These are phyloP conservation scores for Coemansia sp. DNA, from an alignment of 192 early-diverging fungal genomes.

Conservation along the genomic window DNA sequence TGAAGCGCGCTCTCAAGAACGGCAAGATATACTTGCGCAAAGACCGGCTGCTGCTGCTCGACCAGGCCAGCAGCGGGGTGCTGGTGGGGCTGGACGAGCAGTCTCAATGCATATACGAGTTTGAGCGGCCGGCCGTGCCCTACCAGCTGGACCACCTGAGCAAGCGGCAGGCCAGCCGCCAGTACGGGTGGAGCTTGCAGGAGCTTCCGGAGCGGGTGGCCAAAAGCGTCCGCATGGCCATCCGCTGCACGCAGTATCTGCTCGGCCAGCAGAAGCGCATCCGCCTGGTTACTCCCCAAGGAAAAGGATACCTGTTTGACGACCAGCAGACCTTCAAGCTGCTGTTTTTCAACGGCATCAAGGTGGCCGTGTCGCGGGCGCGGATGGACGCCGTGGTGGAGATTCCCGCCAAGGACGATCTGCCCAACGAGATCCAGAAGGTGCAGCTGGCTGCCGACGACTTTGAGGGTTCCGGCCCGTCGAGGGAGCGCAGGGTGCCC, in stretches of 20 bases:
- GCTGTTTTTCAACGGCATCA: conserved; percentile 63
- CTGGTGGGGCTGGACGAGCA: conserved; percentile 22
- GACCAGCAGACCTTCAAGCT: conserved; percentile 64
- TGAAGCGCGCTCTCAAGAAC: conserved; percentile 36
- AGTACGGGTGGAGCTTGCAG: conserved; percentile 21
- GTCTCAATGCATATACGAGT: conserved; percentile 14
- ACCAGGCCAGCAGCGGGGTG: conserved; percentile 11
- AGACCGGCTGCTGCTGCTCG: conserved; percentile 31
- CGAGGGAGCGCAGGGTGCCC: conserved; percentile 15
- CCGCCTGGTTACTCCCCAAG: conserved; percentile 68
- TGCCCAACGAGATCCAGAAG: conserved; percentile 52
- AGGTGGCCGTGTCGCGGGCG: conserved; percentile 43
- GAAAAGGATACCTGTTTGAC: conserved; percentile 65
- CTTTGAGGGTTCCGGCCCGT: not conserved
- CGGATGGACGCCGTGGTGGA: conserved; percentile 39
- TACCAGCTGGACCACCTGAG: conserved; percentile 8
- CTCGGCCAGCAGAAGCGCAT: conserved; percentile 65
- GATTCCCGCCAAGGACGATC: conserved; percentile 44
- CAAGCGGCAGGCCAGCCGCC: conserved; percentile 1
- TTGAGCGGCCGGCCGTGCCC: conserved; percentile 11
- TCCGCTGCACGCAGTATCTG: conserved; percentile 55
- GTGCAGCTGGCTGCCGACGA: conserved; percentile 16
- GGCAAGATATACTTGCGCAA: conserved; percentile 28
- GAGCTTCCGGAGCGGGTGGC: conserved; percentile 24
- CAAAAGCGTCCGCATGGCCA: conserved; percentile 51